Base-by-base conservation (phyloP, 345 rosid species). In the Erodium maritimum region DNA sequence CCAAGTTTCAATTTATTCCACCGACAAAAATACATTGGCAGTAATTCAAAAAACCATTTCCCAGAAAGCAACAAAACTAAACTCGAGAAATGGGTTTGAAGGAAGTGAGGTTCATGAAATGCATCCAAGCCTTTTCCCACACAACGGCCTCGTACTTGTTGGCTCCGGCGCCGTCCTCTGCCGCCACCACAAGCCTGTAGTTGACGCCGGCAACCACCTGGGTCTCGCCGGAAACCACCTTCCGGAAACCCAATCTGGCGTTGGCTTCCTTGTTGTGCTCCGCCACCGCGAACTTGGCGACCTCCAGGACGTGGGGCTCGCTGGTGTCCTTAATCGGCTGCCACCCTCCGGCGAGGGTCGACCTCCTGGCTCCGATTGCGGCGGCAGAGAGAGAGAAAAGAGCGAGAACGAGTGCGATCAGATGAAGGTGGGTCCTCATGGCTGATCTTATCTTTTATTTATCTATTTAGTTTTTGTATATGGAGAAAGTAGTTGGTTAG, bases 191-290 rank as follows among this genome's bases (percentile, higher is more conserved):
- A 16, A 52, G 54, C 54, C 14, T 52, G 54, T 52, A 52, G 19
- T 52, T 52, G 54, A 52, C 21, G 19, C 54, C 54, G 19, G 6
- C 5, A 16, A 52, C 54, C 19, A 52, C 54, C 54, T 52, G 54
- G 11, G 6, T 52, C 19, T 52, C 54, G 54, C 54, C 54, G 19
- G 19, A 20, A 14, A n/a, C 19, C 19, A 52, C 54, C 21, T 16
- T 2, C 54, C 0, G 0, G 2, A 52, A 14, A 7, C 0, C 54
- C 19, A 52, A 20, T 11, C 4, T 29, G 8, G 8, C 37, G 21
- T 52, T 20, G 21, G 5, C 54, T 14, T 52, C 54, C 54, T 52
- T n/a, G 54, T 52, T 52, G 54, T 52, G 54, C 54, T 52, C 54
- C 54, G 19, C 54, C 21, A 52, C 54, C 54, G 54, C 54, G 21